phyloP scores from a whole-genome alignment of 176 grass and related monocot genomes.

The Sorghum bicolor region Sorghum_bicolor_NCBIv3 NC_012870.2:9033501-9034000 shows the following conservation, averaged over 20 bases:
- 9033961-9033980: not conserved
- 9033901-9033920: not conserved
- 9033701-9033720: constrained; percentile 94
- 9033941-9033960: not conserved
- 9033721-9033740: constrained; percentile 99
- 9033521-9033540: constrained; percentile 40
- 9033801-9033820: not conserved
- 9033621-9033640: constrained; percentile 92
- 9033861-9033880: not conserved
- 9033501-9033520: constrained; percentile 41
- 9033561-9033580: constrained; percentile 58
- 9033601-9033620: constrained; percentile 88
- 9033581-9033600: constrained; percentile 94
- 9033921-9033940: constrained; percentile 27
- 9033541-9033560: constrained; percentile 68
- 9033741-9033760: constrained; percentile 99
- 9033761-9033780: constrained; percentile 99
- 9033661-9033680: constrained; percentile 90
- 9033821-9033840: not conserved
- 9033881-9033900: not conserved
- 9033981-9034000: not conserved
- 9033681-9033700: constrained; percentile 96
- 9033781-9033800: constrained; percentile 63
- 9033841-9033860: not conserved
- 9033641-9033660: constrained; percentile 99